Evolutionary conservation across 2,329 filamentous ascomycete species (phyloP).

Genomic region (Alternaria ethzedia): DNA sequence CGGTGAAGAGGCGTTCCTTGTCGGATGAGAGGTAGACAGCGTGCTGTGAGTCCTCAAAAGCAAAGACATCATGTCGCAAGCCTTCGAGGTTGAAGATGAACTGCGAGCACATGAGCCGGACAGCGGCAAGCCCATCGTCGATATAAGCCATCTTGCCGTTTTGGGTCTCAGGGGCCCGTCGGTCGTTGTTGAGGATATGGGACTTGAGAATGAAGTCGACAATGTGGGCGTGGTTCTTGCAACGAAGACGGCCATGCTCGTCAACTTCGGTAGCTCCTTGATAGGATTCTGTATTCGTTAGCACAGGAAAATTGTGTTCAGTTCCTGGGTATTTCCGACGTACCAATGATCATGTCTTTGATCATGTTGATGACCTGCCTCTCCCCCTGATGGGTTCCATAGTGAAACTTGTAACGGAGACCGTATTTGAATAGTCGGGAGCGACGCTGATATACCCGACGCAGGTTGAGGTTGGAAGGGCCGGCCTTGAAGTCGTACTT

Average conservation of each 20-base stretch:
- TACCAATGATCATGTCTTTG: constrained; percentile 54
- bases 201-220: constrained; percentile 40
- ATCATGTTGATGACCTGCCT: constrained; percentile 47
- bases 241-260: constrained; percentile 30
- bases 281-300: constrained; percentile 39
- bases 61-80: constrained; percentile 31
- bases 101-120: constrained; percentile 44
- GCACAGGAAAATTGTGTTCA: neutral
- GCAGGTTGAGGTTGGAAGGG: constrained; percentile 39
- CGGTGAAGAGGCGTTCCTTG: constrained; percentile 48
- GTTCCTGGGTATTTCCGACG: constrained; percentile 16
- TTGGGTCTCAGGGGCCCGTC: constrained; percentile 21
- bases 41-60: constrained; percentile 55
- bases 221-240: constrained; percentile 44
- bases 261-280: constrained; percentile 21
- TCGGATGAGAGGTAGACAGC: constrained; percentile 50
- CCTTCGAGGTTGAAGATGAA: constrained; percentile 33
- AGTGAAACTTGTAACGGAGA: constrained; percentile 23
- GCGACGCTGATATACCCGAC: constrained; percentile 45
- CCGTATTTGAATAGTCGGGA: constrained; percentile 29
- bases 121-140: constrained; percentile 30
- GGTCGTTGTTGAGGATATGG: constrained; percentile 33
- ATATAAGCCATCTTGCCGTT: constrained; percentile 7
- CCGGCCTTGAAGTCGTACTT: constrained; percentile 48
- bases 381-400: constrained; percentile 34